A percentile compares a stretch with the other conserved stretches of the same genome.
Conservation (phyloP, 352 stramenopile species). For the Globisporangium nagaii region DNA sequence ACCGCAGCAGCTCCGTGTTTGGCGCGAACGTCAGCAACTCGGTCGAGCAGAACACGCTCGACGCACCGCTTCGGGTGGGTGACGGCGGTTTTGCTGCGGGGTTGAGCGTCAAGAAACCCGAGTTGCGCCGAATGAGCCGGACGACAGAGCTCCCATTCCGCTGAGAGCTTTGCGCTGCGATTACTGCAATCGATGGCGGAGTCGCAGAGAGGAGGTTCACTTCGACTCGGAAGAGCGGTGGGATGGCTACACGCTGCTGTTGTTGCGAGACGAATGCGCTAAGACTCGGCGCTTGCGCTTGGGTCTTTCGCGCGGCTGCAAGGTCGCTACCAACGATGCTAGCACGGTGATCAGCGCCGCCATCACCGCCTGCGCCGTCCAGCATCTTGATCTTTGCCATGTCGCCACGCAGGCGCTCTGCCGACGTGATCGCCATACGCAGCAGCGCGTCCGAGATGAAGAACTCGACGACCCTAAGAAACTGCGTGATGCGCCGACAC, state of each 20-base stretch:
- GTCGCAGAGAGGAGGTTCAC: conserved; percentile 25
- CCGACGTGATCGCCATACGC: conserved; percentile 60
- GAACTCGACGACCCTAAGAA: conserved; percentile 91
- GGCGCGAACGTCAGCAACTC: conserved; percentile 49
- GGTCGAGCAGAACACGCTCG: conserved; percentile 3
- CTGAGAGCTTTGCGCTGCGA: background rate
- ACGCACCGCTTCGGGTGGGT: background rate
- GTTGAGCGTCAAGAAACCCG: conserved; percentile 13
- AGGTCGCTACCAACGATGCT: background rate
- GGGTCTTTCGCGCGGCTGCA: background rate
- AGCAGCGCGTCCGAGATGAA: conserved; percentile 76
- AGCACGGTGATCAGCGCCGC: background rate
- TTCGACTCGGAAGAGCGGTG: conserved; percentile 75
- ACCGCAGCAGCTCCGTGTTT: conserved; percentile 43
- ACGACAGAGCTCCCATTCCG: background rate
- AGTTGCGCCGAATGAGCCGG: conserved; percentile 14
- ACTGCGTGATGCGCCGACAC: conserved; percentile 88
- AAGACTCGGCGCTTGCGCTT: background rate
- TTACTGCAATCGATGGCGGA: conserved; percentile 11
- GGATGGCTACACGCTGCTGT: background rate
- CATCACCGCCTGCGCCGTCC: too few species aligned
- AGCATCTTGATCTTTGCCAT: conserved; percentile 42
- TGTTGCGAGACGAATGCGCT: background rate
- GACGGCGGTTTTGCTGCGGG: conserved; percentile 2
- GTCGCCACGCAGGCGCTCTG: conserved; percentile 26